Evolutionary conservation across 169 alveolate species (phyloP).

Genomic region (Plasmodium vinckei): DNA sequence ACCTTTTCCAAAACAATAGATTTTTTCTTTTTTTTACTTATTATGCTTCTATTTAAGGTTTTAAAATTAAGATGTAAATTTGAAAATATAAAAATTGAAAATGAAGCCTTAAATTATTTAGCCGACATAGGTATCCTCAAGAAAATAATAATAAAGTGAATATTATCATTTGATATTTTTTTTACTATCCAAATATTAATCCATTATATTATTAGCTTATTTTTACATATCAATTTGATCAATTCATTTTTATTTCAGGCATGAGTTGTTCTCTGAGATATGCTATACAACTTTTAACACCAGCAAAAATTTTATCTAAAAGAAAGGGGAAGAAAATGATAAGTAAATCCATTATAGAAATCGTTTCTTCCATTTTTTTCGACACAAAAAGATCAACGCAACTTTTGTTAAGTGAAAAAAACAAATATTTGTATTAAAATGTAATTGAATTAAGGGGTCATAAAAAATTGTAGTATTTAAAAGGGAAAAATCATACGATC

Average conservation of each 20-base stretch:
- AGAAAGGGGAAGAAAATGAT: conserved; percentile 91
- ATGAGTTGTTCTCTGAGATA: conserved; percentile 72
- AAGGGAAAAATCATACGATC: no score
- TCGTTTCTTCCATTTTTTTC: conserved; percentile 92
- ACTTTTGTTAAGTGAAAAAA: conserved; percentile 90
- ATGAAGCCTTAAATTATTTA: conserved; percentile 65
- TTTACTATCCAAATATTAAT: conserved; percentile 93
- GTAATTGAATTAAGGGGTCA: background rate
- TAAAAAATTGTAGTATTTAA: background rate
- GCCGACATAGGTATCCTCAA: conserved; percentile 77
- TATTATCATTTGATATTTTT: conserved; percentile 80
- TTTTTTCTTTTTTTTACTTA: conserved; percentile 8
- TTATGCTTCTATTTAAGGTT: conserved; percentile 29
- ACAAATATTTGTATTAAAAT: conserved; percentile 64
- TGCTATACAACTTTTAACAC: conserved; percentile 95
- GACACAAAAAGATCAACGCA: conserved; percentile 96
- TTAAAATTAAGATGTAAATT: conserved; percentile 70
- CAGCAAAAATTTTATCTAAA: conserved; percentile 94
- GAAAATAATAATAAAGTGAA: conserved; percentile 94
- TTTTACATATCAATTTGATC: conserved; percentile 89
- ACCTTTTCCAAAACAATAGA: no score
- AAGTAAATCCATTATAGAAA: conserved; percentile 92
- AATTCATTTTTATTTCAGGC: conserved; percentile 23
- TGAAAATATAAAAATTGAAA: conserved; percentile 70
- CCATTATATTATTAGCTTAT: conserved; percentile 92